Percentiles rank a stretch among this genome's conserved stretches.
Evolutionary conservation across 768 basidiomycete species (phyloP).

Genomic region (Brasilioporus rufonigricans): DNA sequence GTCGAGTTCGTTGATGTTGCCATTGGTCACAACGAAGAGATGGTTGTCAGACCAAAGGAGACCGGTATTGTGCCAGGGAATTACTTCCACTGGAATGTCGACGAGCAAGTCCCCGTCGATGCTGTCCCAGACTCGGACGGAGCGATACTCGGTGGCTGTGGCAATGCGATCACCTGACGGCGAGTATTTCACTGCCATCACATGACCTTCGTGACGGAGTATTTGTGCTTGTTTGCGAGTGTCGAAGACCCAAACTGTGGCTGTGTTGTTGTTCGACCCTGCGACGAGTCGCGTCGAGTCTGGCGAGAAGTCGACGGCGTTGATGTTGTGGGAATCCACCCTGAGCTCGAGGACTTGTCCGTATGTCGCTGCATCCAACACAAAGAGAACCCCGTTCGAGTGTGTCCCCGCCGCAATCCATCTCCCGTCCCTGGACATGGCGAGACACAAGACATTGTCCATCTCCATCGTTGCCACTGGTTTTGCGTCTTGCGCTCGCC

Average conservation of each 20-base stretch:
- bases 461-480: not conserved
- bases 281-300: not conserved
- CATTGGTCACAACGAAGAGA: too few species aligned
- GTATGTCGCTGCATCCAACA: not conserved
- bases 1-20: too few species aligned
- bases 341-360: not conserved
- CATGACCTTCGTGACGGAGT: not conserved
- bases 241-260: not conserved
- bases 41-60: too few species aligned
- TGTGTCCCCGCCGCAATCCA: not conserved
- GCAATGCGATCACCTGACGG: not conserved
- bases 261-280: not conserved
- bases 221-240: not conserved
- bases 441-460: not conserved
- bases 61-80: too few species aligned
- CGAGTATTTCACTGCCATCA: not conserved
- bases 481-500: not conserved
- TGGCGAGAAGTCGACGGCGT: not conserved
- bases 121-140: not conserved
- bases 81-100: too few species aligned
- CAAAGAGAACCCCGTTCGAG: not conserved
- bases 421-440: not conserved
- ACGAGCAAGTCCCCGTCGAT: too few species aligned
- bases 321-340: not conserved
- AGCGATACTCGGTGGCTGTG: not conserved